Percentiles rank a stretch among this genome's conserved stretches.
Conservation (phyloP, 176 grass and related monocot species). For the Pharus latifolius region DNA sequence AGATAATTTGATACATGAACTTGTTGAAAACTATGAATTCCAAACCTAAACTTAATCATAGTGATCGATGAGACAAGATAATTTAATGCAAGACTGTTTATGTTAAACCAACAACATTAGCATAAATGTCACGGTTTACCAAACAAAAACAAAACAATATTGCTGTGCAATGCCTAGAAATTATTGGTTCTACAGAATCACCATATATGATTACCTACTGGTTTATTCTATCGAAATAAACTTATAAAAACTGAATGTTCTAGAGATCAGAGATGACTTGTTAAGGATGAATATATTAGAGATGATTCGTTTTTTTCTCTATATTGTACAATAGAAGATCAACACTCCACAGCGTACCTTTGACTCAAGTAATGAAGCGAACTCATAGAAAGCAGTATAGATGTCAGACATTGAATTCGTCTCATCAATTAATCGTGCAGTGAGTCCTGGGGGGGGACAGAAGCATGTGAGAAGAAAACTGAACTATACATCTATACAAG, state of each 20-base stretch:
- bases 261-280: background rate
- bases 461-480: background rate
- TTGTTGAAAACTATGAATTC: background rate
- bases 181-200: no score
- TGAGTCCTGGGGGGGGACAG: constrained; percentile 24
- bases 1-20: no score
- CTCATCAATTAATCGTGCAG: constrained; percentile 37
- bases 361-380: constrained; percentile 39
- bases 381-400: constrained; percentile 43
- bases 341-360: constrained; percentile 32
- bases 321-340: background rate
- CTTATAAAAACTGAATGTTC: background rate
- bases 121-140: no score
- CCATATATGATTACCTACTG: background rate
- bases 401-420: constrained; percentile 44
- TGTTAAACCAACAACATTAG: background rate
- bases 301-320: background rate
- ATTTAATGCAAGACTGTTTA: background rate
- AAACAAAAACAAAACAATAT: no score
- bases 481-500: background rate
- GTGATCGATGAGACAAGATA: background rate
- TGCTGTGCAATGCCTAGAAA: no score
- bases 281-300: background rate
- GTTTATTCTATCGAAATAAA: background rate
- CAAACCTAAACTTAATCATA: background rate